Conservation (phyloP, 2,329 filamentous ascomycete species). For the Ophiostoma sp. region DNA sequence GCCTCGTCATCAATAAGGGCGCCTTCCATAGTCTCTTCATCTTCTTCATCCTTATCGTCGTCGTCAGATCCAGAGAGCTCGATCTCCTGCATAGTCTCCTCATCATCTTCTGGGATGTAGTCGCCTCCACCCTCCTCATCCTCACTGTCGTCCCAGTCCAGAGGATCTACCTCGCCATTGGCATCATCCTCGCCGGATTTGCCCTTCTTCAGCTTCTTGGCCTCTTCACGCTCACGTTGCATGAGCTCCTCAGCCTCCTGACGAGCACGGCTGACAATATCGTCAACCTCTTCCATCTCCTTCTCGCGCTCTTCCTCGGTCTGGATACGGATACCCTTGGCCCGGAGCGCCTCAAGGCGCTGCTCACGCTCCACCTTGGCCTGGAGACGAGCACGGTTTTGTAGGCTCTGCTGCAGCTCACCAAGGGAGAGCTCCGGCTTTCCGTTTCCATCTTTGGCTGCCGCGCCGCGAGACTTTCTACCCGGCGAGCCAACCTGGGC, state of each 20-base stretch:
- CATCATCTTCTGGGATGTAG: conserved; percentile 15
- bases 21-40: conserved; percentile 30
- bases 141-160: conserved; percentile 34
- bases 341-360: conserved; percentile 67
- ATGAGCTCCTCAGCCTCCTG: conserved; percentile 74
- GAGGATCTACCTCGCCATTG: conserved; percentile 40
- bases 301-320: conserved; percentile 81
- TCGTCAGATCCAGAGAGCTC: conserved; percentile 19
- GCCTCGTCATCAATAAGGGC: conserved; percentile 24
- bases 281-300: conserved; percentile 77
- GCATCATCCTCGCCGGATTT: conserved; percentile 48
- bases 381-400: conserved; percentile 70
- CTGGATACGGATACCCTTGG: conserved; percentile 74
- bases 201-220: conserved; percentile 56
- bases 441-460: conserved; percentile 23
- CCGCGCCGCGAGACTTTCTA: conserved; percentile 30
- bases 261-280: conserved; percentile 78
- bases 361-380: conserved; percentile 71
- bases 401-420: conserved; percentile 50
- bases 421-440: conserved; percentile 41
- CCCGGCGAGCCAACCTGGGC: conserved; percentile 63
- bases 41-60: conserved; percentile 24
- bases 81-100: conserved; percentile 19
- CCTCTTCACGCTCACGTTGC: conserved; percentile 66
- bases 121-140: conserved; percentile 35